phyloP scores from a whole-genome alignment of 176 grass and related monocot genomes.

The Metroxylon sagu region DNA sequence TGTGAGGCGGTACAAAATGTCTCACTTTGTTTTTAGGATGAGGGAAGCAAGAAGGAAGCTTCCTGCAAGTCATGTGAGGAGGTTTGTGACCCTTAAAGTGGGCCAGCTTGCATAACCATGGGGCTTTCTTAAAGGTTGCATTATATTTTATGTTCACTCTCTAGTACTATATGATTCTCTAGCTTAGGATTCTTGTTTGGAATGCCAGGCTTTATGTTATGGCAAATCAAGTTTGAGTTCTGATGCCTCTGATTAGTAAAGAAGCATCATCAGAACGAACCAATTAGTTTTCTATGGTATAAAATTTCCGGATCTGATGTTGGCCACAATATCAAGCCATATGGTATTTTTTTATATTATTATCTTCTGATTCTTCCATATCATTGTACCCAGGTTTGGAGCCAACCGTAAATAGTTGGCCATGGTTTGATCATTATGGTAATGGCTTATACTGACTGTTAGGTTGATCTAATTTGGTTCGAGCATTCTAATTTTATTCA shows the following conservation, averaged over 20 bases:
- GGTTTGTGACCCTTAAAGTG: slow-evolving; percentile 6
- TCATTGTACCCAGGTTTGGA: no score
- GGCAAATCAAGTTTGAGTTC: slow-evolving; percentile 9
- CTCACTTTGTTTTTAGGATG: slow-evolving; percentile 27
- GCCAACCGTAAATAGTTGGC: no score
- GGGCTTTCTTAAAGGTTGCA: slow-evolving; percentile 10
- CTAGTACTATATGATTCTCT: slow-evolving; percentile 22
- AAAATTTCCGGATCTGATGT: no score
- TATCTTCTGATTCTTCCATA: no score
- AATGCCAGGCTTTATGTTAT: slow-evolving; percentile 3
- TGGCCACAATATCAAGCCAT: no score
- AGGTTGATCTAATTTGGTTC: no score
- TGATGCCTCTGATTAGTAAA: slow-evolving; percentile 3
- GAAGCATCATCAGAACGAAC: slow-evolving; percentile 22
- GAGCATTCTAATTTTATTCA: no score
- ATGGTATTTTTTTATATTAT: no score
- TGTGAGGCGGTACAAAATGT: slow-evolving; percentile 13
- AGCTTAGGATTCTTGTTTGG: slow-evolving; percentile 33
- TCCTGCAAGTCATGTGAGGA: slow-evolving; percentile 26
- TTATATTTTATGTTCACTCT: slow-evolving; percentile 23
- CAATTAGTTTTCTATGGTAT: slow-evolving; percentile 13
- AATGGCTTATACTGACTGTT: no score
- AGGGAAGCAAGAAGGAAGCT: slow-evolving; percentile 34
- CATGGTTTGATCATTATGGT: no score
- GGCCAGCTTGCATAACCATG: slow-evolving; percentile 10